Evolutionary conservation across 495 filamentous ascomycete species (phyloP).

Genomic region (Penicilliopsis zonata): DNA sequence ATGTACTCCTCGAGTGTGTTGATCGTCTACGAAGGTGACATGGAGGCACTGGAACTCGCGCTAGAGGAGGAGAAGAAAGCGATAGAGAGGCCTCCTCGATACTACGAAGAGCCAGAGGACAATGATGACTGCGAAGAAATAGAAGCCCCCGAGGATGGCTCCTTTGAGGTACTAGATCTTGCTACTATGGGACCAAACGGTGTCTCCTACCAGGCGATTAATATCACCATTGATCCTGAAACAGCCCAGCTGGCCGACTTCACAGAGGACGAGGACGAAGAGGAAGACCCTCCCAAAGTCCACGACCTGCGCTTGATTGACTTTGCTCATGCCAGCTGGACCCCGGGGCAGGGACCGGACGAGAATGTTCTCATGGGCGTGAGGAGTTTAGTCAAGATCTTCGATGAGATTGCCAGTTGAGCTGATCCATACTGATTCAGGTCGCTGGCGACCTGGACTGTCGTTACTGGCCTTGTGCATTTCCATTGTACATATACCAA

Average conservation of each 20-base stretch:
- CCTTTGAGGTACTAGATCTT: conserved; percentile 22
- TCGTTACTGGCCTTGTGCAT: too few species aligned
- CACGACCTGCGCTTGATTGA: conserved; percentile 85
- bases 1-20: conserved; percentile 91
- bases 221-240: conserved; percentile 28
- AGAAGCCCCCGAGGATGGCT: conserved; percentile 14
- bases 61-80: conserved; percentile 47
- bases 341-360: conserved; percentile 74
- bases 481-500: too few species aligned
- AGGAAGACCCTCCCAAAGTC: conserved; percentile 56
- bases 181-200: conserved; percentile 16
- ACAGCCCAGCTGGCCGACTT: conserved; percentile 14
- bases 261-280: conserved; percentile 50
- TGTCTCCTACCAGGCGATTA: conserved; percentile 20
- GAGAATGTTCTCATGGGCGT: conserved; percentile 74
- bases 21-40: conserved; percentile 87
- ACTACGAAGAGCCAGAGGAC: conserved; percentile 35
- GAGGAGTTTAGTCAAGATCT: conserved; percentile 56
- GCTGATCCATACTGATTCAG: conserved; percentile 2
- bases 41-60: conserved; percentile 49
- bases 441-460: conserved; percentile 29
- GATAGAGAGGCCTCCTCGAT: conserved; percentile 14
- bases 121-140: conserved; percentile 47
- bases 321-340: conserved; percentile 89
- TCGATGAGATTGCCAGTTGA: conserved; percentile 37